Evolutionary conservation across 2,329 filamentous ascomycete species (phyloP).

Genomic region (Ceratocystis destructans): DNA sequence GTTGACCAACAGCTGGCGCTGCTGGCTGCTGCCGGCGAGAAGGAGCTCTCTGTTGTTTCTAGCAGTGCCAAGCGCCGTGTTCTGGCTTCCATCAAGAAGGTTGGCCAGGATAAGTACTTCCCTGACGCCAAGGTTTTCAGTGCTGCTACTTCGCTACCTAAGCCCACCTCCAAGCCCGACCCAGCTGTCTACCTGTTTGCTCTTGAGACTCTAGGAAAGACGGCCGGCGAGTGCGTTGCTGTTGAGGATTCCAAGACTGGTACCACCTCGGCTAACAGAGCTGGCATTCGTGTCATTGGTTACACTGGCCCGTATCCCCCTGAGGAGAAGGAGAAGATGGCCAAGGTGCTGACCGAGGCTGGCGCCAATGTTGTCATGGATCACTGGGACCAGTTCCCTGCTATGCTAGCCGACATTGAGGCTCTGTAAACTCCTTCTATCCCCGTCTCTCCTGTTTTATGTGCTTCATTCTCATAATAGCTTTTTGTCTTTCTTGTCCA

Average conservation of each 20-base stretch:
- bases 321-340: slow-evolving; percentile 51
- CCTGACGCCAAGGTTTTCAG: slow-evolving; percentile 61
- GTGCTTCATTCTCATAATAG: not conserved
- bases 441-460: slow-evolving; percentile 1
- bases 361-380: slow-evolving; percentile 51
- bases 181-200: slow-evolving; percentile 77
- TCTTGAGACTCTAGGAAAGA: slow-evolving; percentile 57
- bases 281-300: slow-evolving; percentile 66
- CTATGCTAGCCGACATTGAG: slow-evolving; percentile 34
- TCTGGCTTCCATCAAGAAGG: slow-evolving; percentile 62
- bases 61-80: slow-evolving; percentile 69
- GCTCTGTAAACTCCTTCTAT: slow-evolving; percentile 18
- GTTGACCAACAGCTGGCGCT: slow-evolving; percentile 54
- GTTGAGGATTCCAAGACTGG: slow-evolving; percentile 85
- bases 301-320: slow-evolving; percentile 68
- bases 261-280: slow-evolving; percentile 57
- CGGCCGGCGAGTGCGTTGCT: slow-evolving; percentile 57
- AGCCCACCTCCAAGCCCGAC: slow-evolving; percentile 81
- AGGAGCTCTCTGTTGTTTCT: slow-evolving; percentile 66
- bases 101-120: slow-evolving; percentile 70
- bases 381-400: slow-evolving; percentile 44
- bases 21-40: slow-evolving; percentile 46
- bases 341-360: slow-evolving; percentile 43
- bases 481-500: not conserved
- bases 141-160: slow-evolving; percentile 62